These are phyloP conservation scores for Talaromyces adpressus DNA, from an alignment of 495 filamentous ascomycete species.

Conservation along the genomic window DNA sequence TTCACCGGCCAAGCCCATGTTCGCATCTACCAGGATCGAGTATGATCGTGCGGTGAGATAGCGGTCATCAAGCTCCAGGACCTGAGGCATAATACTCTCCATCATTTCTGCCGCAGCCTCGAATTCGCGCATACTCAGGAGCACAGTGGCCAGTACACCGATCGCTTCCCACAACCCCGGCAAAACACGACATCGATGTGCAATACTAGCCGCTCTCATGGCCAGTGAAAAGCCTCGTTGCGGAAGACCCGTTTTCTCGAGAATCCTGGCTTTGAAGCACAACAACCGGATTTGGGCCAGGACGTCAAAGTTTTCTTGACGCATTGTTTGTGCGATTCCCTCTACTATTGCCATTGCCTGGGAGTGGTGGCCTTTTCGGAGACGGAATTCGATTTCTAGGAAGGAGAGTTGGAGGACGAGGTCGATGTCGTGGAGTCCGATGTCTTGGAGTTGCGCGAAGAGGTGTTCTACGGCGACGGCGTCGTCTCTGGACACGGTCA, in stretches of 20 bases:
- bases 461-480: conserved; percentile 60
- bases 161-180: conserved; percentile 73
- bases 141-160: conserved; percentile 57
- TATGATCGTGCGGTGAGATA: conserved; percentile 61
- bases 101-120: conserved; percentile 59
- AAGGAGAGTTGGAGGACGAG: conserved; percentile 61
- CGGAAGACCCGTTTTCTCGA: conserved; percentile 61
- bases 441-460: conserved; percentile 52
- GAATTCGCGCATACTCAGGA: conserved; percentile 71
- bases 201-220: conserved; percentile 70
- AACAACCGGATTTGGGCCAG: conserved; percentile 69
- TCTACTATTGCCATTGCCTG: conserved; percentile 64
- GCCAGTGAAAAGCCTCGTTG: conserved; percentile 79
- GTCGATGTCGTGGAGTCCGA: conserved; percentile 56
- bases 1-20: conserved; percentile 72
- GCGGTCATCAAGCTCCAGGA: conserved; percentile 66
- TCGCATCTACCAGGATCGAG: conserved; percentile 70
- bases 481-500: conserved; percentile 42
- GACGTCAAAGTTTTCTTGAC: conserved; percentile 67
- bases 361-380: conserved; percentile 54
- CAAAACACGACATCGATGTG: conserved; percentile 64
- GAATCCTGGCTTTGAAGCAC: conserved; percentile 66
- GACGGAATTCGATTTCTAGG: conserved; percentile 63
- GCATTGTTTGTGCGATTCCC: conserved; percentile 52
- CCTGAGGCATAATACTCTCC: conserved; percentile 71